Evolutionary conservation across 441 rosid genomes (phyloP), one percentile per base, ranked within the genome.

Genomic region (Breynia disticha): DNA sequence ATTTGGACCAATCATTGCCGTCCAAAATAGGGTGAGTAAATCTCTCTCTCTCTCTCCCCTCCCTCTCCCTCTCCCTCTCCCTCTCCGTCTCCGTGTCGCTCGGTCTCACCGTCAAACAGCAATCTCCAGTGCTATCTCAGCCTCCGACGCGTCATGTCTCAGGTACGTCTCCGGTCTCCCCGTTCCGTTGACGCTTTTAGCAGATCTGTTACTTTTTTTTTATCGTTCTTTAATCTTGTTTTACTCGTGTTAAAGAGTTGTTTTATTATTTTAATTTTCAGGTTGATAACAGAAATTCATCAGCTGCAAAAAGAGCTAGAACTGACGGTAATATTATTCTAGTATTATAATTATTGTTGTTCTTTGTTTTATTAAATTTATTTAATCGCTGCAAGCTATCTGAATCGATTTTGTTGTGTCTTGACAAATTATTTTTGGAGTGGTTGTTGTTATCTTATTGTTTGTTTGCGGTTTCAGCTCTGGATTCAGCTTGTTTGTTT

Each of bases 281-380:
- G 98, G 87, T 89, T 46, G 98, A 89, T 70, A 86, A 68, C 80
- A 79, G 97, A 72, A 93, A 93, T 59, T 86, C 98, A 3, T 89
- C 97, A 10, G 96, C 97, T 0, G 82, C 93, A n/a, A 93, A 93
- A 77, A 91, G 98, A 28, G 98, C 98, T 41, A 79, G 98, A 72
- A 93, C 97, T 46, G 97, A 89, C 55, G 98, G 98, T 93, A 81
- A 13, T 19, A 42, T n/a, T n/a, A n/a, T n/a, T n/a, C n/a, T n/a
- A n/a, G n/a, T n/a, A n/a, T n/a, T n/a, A n/a, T n/a, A n/a, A n/a
- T n/a, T n/a, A 13, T 11, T 50, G 11, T 44, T 39, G 35, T 7
- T 54, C 4, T 46, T 22, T 16, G 1, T 3, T 20, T 51, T 20
- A 7, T 35, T 21, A n/a, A n/a, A n/a, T n/a, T n/a, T n/a, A n/a